Evolutionary conservation across 225 moss, liverwort and hornwort genomes (phyloP).

Genomic region (Marchantia paleacea): DNA sequence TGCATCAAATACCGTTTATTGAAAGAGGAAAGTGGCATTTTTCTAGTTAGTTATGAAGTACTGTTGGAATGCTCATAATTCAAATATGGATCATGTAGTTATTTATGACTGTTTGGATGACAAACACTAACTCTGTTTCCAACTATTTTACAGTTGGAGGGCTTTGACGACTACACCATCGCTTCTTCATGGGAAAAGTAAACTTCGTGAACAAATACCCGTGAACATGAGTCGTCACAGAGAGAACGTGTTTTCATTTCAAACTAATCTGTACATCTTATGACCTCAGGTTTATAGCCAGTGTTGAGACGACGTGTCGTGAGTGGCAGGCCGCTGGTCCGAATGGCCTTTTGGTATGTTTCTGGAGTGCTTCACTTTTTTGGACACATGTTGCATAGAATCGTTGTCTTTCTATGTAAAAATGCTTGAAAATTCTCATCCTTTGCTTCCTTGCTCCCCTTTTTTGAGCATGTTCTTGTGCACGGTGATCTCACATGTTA

Average conservation of each 20-base stretch:
- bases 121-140: not conserved
- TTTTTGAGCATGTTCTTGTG: not conserved
- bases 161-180: constrained; percentile 97
- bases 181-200: constrained; percentile 99
- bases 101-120: not conserved
- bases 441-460: not conserved
- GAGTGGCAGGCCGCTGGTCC: constrained; percentile 82
- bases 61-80: not conserved
- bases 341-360: constrained; percentile 40
- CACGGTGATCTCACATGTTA: not conserved
- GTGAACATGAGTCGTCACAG: not conserved
- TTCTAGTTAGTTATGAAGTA: not conserved
- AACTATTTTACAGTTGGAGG: constrained; percentile 61
- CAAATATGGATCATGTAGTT: not conserved
- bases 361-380: not conserved
- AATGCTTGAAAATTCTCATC: too few species aligned
- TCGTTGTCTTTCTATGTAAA: not conserved
- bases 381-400: not conserved
- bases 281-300: constrained; percentile 72
- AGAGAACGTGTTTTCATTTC: not conserved
- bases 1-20: too few species aligned
- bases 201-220: constrained; percentile 1
- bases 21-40: too few species aligned
- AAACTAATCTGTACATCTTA: not conserved
- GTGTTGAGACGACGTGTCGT: constrained; percentile 72